These are phyloP conservation scores for Leccinum holopus DNA, from an alignment of 1,284 basidiomycete genomes.

Conservation along the genomic window DNA sequence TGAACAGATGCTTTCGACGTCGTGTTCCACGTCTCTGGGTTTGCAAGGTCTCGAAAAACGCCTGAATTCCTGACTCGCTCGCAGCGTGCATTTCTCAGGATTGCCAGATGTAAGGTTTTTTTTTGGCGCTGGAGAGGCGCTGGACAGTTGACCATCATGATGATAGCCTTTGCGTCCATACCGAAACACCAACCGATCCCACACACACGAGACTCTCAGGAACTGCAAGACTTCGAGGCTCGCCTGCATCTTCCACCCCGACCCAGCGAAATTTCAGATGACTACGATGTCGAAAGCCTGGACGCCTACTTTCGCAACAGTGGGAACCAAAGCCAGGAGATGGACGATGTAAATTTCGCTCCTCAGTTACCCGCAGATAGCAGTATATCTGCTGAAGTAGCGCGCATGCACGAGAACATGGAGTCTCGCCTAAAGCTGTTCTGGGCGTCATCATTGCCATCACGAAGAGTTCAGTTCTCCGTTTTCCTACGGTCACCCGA, in stretches of 20 bases:
- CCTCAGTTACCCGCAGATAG: slow-evolving; percentile 16
- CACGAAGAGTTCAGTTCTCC: slow-evolving; percentile 57
- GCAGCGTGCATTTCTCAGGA: slow-evolving; percentile 70
- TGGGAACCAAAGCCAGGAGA: slow-evolving; percentile 19
- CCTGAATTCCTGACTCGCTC: slow-evolving; percentile 67
- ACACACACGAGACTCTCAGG: slow-evolving; percentile 17
- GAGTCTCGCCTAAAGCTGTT: slow-evolving; percentile 74
- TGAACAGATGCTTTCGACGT: slow-evolving; percentile 57
- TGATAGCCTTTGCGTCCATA: slow-evolving; percentile 59
- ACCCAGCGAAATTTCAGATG: slow-evolving; percentile 59
- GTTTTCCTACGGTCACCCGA: slow-evolving; percentile 47
- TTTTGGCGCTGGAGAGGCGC: neutral
- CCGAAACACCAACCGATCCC: slow-evolving; percentile 45
- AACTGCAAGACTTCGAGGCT: slow-evolving; percentile 45
- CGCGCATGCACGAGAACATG: slow-evolving; percentile 67
- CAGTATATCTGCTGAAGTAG: slow-evolving; percentile 38
- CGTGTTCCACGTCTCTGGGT: slow-evolving; percentile 74
- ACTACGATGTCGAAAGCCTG: slow-evolving; percentile 48
- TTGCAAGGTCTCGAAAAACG: slow-evolving; percentile 60
- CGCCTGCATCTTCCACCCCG: slow-evolving; percentile 53
- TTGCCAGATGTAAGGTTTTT: slow-evolving; percentile 71
- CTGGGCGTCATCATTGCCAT: slow-evolving; percentile 67
- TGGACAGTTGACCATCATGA: slow-evolving; percentile 4
- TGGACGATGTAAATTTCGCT: slow-evolving; percentile 21
- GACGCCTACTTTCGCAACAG: slow-evolving; percentile 27